A percentile compares a stretch with the other conserved stretches of the same genome.
Conservation (phyloP, 2,329 filamentous ascomycete genomes). For the Cladobotryum mycophilum region DNA sequence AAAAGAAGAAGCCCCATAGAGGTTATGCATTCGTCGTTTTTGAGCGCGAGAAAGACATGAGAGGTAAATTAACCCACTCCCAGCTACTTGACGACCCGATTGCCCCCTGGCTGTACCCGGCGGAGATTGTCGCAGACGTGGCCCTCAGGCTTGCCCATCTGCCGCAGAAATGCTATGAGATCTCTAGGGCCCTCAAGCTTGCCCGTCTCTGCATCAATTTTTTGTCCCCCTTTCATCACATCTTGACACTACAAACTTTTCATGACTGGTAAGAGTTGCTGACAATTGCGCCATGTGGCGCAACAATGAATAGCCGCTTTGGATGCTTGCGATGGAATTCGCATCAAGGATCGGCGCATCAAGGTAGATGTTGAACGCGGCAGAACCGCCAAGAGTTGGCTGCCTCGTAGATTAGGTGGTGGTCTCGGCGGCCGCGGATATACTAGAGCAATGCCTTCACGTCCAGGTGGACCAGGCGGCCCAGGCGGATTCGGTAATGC, state of each 20-base stretch:
- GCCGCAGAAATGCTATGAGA: constrained; percentile 39
- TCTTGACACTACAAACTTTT: constrained; percentile 17
- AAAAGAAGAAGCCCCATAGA: constrained; percentile 74
- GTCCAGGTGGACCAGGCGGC: constrained; percentile 61
- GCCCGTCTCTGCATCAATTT: constrained; percentile 37
- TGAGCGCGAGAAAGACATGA: constrained; percentile 97
- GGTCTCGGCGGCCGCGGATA: constrained; percentile 90
- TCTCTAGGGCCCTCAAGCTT: constrained; percentile 49
- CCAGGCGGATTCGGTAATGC: constrained; percentile 35
- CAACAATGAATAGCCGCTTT: constrained; percentile 73
- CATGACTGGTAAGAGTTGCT: constrained; percentile 57
- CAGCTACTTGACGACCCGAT: constrained; percentile 7
- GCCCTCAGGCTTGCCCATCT: constrained; percentile 39
- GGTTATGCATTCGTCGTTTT: constrained; percentile 97
- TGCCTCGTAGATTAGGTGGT: constrained; percentile 82
- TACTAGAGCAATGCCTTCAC: constrained; percentile 70
- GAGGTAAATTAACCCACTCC: constrained; percentile 64
- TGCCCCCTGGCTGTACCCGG: constrained; percentile 1
- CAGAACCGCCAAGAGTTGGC: constrained; percentile 89
- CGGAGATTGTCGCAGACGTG: constrained; percentile 25
- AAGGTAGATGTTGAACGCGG: constrained; percentile 95
- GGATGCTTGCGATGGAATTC: constrained; percentile 76
- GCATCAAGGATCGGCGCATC: constrained; percentile 86
- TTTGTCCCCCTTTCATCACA: neutral
- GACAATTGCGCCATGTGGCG: constrained; percentile 57